Base-by-base conservation (phyloP, 108 stramenopile genomes). In the Stephanodiscus triporus region DNA sequence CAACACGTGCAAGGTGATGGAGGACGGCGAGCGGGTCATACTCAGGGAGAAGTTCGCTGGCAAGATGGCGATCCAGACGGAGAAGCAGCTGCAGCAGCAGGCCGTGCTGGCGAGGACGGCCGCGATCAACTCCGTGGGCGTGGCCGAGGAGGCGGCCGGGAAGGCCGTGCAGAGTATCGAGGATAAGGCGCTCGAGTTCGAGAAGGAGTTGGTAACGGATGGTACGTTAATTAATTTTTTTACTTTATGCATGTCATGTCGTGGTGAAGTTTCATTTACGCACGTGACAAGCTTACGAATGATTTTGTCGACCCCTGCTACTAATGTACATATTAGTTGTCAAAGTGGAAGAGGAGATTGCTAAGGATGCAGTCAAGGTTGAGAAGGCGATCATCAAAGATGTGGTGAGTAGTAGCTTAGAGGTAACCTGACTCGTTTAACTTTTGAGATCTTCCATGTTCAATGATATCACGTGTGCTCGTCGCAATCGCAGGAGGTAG, bases 31-130 rank as follows among this genome's bases (percentile, higher is more conserved):
- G 70, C 72, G 66, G 23, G n/a, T 89, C 43, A 43, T 91, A 17
- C 62, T 91, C 65, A 59, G 87, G 26, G 87, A 93, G 76, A 88
- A 92, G 64, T 92, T 93, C 65, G 91, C 88, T 4, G 95, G 92
- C n/a, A 91, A 93, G 68, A 87, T 87, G 66, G 70, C 81, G 0
- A 78, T 91, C 62, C 86, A 90, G 67, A 93, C 90, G 20, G 94
- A 95, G 68, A 62, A 89, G 58, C 84, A 88, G 58, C 59, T 91
- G n/a, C 89, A 89, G 76, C 88, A 89, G 56, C 88, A 90, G 61
- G 88, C 88, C 9, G 86, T 86, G 17, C 45, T 83, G 78, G 82
- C 89, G 24, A 77, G 94, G 50, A 89, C 90, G 54, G 89, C 89
- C 47, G 91, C 90, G 16, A 63, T 70, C n/a, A 76, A 92, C 11